Evolutionary conservation across 208 protist genomes (phyloP).

Genomic region (Trypanosoma scelopori): DNA sequence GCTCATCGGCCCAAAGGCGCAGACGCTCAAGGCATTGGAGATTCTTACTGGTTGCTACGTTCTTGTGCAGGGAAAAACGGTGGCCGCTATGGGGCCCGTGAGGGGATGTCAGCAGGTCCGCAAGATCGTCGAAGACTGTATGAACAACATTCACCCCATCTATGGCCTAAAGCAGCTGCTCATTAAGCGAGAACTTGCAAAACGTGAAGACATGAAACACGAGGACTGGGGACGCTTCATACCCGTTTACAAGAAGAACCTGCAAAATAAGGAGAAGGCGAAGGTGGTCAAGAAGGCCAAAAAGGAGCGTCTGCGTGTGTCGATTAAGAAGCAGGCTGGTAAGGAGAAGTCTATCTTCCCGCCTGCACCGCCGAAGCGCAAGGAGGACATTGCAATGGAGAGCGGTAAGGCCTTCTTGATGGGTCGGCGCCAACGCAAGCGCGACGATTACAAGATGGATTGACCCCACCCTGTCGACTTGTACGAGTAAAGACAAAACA

Average conservation of each 20-base stretch:
- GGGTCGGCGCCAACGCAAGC: conserved; percentile 35
- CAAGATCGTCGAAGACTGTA: conserved; percentile 98
- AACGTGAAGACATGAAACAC: conserved; percentile 94
- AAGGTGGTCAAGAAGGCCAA: conserved; percentile 88
- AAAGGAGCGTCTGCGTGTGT: conserved; percentile 70
- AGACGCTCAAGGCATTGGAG: conserved; percentile 98
- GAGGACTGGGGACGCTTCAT: conserved; percentile 99
- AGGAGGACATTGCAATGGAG: conserved; percentile 92
- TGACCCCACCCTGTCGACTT: conserved; percentile 2
- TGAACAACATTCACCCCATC: conserved; percentile 99
- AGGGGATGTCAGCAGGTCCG: conserved; percentile 96
- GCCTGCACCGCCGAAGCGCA: conserved; percentile 80
- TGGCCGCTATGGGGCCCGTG: conserved; percentile 95
- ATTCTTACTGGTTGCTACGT: conserved; percentile 99
- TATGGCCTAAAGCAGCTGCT: conserved; percentile 99
- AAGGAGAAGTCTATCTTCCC: conserved; percentile 89
- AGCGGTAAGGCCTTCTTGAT: conserved; percentile 87
- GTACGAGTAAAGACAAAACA: conserved; percentile 4
- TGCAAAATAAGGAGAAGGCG: conserved; percentile 89
- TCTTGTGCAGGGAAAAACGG: conserved; percentile 98
- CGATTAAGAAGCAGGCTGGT: conserved; percentile 57
- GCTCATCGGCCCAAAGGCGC: conserved; percentile 97
- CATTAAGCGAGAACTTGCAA: conserved; percentile 98
- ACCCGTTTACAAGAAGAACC: conserved; percentile 95
- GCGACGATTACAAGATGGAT: conserved; percentile 74